phyloP scores from a whole-genome alignment of 2,329 filamentous ascomycete species.

The Sclerotinia borealis region DNA sequence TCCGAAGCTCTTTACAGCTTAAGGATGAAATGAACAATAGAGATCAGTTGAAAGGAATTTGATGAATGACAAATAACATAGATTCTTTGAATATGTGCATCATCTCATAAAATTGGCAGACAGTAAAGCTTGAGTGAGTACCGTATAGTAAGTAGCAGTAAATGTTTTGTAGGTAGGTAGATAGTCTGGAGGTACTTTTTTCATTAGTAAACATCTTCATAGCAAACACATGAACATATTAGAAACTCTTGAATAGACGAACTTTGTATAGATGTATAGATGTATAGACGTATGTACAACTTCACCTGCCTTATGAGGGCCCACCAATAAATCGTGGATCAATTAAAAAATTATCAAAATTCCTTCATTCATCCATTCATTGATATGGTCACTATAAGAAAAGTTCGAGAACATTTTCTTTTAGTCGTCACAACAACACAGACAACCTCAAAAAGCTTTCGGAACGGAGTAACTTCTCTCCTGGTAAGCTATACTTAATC shows the following conservation, averaged over 20 bases:
- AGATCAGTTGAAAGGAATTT: background rate
- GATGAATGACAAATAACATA: background rate
- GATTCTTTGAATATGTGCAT: background rate
- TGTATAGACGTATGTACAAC: background rate
- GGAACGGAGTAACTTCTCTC: background rate
- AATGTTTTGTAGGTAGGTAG: background rate
- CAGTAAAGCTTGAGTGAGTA: background rate
- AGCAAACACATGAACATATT: background rate
- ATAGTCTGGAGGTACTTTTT: background rate
- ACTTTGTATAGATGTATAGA: too few species aligned
- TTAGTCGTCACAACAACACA: slow-evolving; percentile 3
- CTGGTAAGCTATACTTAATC: background rate
- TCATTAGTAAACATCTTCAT: slow-evolving; percentile 5
- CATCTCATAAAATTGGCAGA: background rate
- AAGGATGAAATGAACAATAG: background rate
- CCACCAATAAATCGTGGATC: background rate
- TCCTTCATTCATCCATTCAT: background rate
- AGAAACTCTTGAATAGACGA: too few species aligned
- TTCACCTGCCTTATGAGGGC: slow-evolving; percentile 10
- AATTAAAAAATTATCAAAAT: background rate
- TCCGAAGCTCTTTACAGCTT: background rate
- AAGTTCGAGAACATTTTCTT: slow-evolving; percentile 8
- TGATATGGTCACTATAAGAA: background rate
- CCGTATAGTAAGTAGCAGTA: too few species aligned
- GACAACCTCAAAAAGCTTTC: slow-evolving; percentile 1